These are phyloP conservation scores for Pichia sp. DNA, from an alignment of 1,139 yeast species.

Conservation along the genomic window DNA sequence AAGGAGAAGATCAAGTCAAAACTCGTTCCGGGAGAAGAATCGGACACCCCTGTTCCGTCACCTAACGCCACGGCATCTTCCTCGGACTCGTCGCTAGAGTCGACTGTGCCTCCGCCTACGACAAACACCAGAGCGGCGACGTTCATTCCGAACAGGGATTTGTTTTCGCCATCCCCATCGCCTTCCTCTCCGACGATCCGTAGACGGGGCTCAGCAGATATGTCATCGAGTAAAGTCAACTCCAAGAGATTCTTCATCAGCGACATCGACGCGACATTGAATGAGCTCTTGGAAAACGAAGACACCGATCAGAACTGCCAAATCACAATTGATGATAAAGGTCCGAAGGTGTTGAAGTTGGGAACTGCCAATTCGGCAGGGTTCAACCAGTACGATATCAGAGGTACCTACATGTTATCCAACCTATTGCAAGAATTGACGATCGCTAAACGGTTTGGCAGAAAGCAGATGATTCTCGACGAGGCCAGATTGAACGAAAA, in stretches of 20 bases:
- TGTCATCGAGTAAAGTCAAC: constrained; percentile 35
- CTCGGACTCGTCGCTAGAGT: neutral
- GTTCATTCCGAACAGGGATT: neutral
- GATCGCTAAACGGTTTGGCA: constrained; percentile 78
- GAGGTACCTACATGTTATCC: constrained; percentile 92
- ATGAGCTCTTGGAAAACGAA: constrained; percentile 68
- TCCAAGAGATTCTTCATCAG: constrained; percentile 66
- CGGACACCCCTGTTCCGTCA: neutral
- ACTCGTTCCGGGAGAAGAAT: neutral
- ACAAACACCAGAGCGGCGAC: neutral
- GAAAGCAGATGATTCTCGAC: constrained; percentile 74
- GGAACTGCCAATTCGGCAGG: constrained; percentile 90
- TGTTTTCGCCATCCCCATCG: constrained; percentile 8
- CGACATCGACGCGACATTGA: constrained; percentile 72
- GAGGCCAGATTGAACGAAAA: constrained; percentile 85
- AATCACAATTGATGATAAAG: constrained; percentile 89
- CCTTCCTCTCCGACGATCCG: constrained; percentile 23
- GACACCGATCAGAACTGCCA: constrained; percentile 88
- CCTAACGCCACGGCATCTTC: neutral
- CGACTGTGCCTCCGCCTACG: neutral
- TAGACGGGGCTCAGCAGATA: constrained; percentile 72
- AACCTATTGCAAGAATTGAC: constrained; percentile 88
- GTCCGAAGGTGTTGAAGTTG: constrained; percentile 83
- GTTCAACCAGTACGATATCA: constrained; percentile 63
- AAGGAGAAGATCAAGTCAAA: neutral